Base-by-base conservation (phyloP, 2,329 filamentous ascomycete genomes). In the Ascocoryne sarcoides region DNA sequence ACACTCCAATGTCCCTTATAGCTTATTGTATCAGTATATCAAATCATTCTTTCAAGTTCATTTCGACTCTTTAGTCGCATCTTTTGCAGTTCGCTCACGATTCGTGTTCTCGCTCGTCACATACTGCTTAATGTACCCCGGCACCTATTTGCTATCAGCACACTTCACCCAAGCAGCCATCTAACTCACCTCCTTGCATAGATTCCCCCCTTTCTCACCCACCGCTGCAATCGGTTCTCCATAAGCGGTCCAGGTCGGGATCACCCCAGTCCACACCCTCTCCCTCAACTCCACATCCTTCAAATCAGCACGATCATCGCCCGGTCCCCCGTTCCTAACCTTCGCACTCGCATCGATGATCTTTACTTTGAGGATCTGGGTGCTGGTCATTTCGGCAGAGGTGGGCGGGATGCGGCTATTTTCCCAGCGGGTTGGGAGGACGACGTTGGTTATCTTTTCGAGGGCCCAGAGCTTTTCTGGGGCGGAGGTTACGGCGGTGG, bases 401-500 rank as follows among this genome's bases (percentile, higher is more conserved):
- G 78, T 82, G 1, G 85, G 84, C 4, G 85, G 84, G 4, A 78
- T 65, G 3, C 87, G 75, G 12, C 76, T 75, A 55, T 82, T 68
- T 14, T 70, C 66, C 78, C 84, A 94, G 4, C 86, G 76, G 10
- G 69, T 67, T 0, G 77, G 70, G 2, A 90, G 71, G 10, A 90
- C 76, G 28, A 73, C 70, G 59, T 94, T 73, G 2, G 86, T 93
- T 58, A 94, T 82, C 42, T 84, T 66, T 52, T 79, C 65, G 77
- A 94, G 82, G 5, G 85, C 86, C 64, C 75, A 92, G 4, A 84
- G 58, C 57, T 84, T 84, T 65, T 94, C 87, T 2, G 70, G 73
- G 0, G 64, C 60, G 45, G 82, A 75, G 2, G 75, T 73, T 5
- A 94, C 83, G 2, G 82, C 61, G 7, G 63, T 68, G 0, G 82